Evolutionary conservation across 352 stramenopile genomes (phyloP).

Genomic region (Phytopythium delawarense): DNA sequence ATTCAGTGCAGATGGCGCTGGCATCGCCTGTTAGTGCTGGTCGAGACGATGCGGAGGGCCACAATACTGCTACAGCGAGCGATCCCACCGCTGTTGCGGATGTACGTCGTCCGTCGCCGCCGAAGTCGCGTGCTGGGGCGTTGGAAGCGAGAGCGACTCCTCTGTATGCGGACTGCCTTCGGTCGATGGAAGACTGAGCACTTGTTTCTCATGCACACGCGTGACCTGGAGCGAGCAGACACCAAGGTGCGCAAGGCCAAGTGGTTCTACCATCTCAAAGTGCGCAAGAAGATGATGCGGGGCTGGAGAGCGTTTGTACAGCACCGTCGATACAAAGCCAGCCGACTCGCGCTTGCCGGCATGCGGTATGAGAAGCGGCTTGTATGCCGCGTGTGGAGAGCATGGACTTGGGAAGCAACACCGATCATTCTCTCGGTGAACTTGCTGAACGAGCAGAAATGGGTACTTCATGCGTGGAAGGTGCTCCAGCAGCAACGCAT

Average conservation of each 20-base stretch:
- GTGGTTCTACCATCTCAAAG: slow-evolving; percentile 25
- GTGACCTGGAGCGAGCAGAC: slow-evolving; percentile 5
- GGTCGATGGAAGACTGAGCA: slow-evolving; percentile 10
- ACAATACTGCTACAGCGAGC: slow-evolving; percentile 6
- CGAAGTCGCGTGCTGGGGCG: slow-evolving; percentile 10
- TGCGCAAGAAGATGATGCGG: slow-evolving; percentile 14
- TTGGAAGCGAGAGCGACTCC: slow-evolving; percentile 7
- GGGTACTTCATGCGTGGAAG: slow-evolving; percentile 7
- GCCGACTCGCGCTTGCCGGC: background rate
- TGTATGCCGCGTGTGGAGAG: slow-evolving; percentile 6
- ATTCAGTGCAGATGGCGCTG: slow-evolving; percentile 14
- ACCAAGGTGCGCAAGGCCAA: slow-evolving; percentile 9
- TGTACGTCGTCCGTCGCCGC: slow-evolving; percentile 6
- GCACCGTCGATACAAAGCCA: background rate
- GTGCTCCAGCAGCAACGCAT: slow-evolving; percentile 2
- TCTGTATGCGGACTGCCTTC: slow-evolving; percentile 7
- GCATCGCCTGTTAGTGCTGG: slow-evolving; percentile 5
- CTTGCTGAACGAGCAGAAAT: slow-evolving; percentile 7
- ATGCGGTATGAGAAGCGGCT: background rate
- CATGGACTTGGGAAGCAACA: slow-evolving; percentile 5
- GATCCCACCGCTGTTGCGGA: slow-evolving; percentile 4
- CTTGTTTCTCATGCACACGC: slow-evolving; percentile 5
- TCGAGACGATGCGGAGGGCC: slow-evolving; percentile 4
- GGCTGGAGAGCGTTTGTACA: slow-evolving; percentile 12
- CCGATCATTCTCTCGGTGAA: slow-evolving; percentile 7